phyloP scores from a whole-genome alignment of 139 green algal species.

The Coccomyxa sp. region DNA sequence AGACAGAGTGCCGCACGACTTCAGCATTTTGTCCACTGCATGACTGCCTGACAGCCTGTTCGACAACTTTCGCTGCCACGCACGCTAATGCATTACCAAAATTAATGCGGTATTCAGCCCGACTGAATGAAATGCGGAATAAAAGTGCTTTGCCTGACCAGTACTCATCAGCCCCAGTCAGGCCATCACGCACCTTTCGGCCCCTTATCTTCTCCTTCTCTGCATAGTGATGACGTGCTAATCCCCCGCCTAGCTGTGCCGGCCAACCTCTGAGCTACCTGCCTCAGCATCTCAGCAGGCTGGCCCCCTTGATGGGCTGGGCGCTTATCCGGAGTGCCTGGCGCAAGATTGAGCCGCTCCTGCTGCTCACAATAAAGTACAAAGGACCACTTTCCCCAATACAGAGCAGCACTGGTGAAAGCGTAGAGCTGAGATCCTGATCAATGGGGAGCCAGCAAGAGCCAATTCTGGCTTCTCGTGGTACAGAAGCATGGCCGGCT shows the following conservation, averaged over 20 bases:
- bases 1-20: not conserved
- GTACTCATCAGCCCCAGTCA: not conserved
- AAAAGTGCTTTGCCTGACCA: not conserved
- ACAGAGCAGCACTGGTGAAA: not conserved
- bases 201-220: constrained; percentile 5
- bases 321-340: not conserved
- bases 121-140: not conserved
- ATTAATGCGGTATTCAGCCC: not conserved
- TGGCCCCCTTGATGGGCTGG: not conserved
- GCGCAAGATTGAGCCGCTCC: not conserved
- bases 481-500: no score
- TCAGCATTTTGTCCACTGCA: not conserved
- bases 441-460: not conserved
- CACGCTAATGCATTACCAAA: not conserved
- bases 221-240: not conserved
- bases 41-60: not conserved
- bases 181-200: not conserved
- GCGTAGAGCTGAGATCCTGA: not conserved
- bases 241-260: not conserved
- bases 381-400: not conserved
- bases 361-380: no score
- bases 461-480: no score
- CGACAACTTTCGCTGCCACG: not conserved
- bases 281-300: constrained; percentile 7
- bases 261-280: constrained; percentile 2